Evolutionary conservation across 768 basidiomycete species (phyloP), one percentile per base, ranked within the genome.

Genomic region (Termitomyces sp.): DNA sequence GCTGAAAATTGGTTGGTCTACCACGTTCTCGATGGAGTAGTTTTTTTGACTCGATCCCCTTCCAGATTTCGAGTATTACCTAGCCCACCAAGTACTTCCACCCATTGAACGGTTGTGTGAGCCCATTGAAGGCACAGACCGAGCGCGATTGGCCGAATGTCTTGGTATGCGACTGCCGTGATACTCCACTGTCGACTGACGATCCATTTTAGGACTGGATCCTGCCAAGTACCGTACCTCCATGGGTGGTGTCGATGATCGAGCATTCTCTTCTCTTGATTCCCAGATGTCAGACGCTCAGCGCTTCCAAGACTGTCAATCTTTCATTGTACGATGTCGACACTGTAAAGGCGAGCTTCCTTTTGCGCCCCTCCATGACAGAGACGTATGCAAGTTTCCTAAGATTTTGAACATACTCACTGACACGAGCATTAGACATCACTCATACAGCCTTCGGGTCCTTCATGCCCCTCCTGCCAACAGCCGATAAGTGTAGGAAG

Each of bases 71-170:
- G 91, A 97, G 59, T 83, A 90, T 68, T 99, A 98, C 68, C 76
- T 99, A 9, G 83, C 89, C 4, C 83, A 91, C 25, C 97, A 99
- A 71, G 83, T 99, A 31, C 74, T 99, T 3, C 97, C 97, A 3
- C 95, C 97, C 0, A 86, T 98, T 53, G 91, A 97, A 65, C 87
- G 97, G 60, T 72, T 99, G 46, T 99, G 97, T 66, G 97, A 97
- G 40, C 88, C 91, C 1, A 98, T 99, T 42, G 93, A 97, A 62
- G 96, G 95, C 7, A 98, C 95, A 0, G 96, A 98, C 63, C 82
- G 91, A 25, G 76, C 94, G 7, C 82, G 95, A 33, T 74, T 99
- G 20, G 97, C 97, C 0, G 96, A 98, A 73, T 98, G 94, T 67
- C 83, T 99, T 6, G 96, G 94, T 93, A 66, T 50, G 58, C 55